These are phyloP conservation scores for Oryza longistaminata DNA, from an alignment of 176 grass and related monocot genomes.

Conservation along the genomic window DNA sequence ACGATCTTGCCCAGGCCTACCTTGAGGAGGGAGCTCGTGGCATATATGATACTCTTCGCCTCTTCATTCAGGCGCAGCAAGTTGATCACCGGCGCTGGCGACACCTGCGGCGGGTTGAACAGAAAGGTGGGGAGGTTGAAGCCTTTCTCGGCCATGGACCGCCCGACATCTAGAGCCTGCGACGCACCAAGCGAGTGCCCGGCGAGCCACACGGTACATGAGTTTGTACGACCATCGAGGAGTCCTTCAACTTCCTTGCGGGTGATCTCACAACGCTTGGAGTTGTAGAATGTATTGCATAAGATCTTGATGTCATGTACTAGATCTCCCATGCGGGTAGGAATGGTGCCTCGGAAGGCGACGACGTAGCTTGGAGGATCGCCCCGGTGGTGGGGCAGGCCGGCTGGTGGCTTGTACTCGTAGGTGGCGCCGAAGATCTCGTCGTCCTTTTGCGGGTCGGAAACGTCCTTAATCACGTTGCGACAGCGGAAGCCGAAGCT, in stretches of 20 bases:
- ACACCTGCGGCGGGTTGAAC: slow-evolving; percentile 6
- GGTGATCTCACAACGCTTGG: background rate
- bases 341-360: slow-evolving; percentile 35
- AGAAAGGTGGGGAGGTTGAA: background rate
- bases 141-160: background rate
- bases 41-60: background rate
- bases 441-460: background rate
- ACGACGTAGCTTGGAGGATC: background rate
- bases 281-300: background rate
- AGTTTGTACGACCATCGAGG: too few relatives aligned
- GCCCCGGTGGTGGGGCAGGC: background rate
- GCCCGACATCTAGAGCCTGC: slow-evolving; percentile 28
- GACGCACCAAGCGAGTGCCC: slow-evolving; percentile 40
- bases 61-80: background rate
- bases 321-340: too few relatives aligned
- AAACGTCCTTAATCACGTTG: background rate
- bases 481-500: slow-evolving; percentile 25
- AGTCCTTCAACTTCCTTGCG: background rate
- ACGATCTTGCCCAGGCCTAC: background rate
- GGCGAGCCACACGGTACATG: background rate
- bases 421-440: slow-evolving; percentile 32
- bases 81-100: background rate
- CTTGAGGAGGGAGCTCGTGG: background rate
- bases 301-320: slow-evolving; percentile 9
- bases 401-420: background rate